phyloP scores from a whole-genome alignment of 2,329 filamentous ascomycete species.

The Colletotrichum tofieldiae region DNA sequence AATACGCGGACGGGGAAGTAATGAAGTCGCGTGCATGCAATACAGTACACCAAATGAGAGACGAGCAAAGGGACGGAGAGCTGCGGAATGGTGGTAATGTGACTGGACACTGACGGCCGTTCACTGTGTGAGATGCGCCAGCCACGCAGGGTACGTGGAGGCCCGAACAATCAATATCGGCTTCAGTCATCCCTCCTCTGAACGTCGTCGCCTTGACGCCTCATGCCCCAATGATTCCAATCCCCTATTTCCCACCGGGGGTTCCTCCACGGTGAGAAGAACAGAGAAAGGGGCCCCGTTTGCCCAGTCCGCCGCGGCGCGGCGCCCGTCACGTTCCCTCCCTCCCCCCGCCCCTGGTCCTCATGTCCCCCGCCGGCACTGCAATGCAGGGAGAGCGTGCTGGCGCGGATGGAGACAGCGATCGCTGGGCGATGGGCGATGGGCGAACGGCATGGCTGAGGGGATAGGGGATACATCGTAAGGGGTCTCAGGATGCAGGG shows the following conservation, averaged over 20 bases:
- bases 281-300: background rate
- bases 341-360: slow-evolving; percentile 19
- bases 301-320: slow-evolving; percentile 27
- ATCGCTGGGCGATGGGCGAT: slow-evolving; percentile 6
- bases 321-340: slow-evolving; percentile 16
- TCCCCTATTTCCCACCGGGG: background rate
- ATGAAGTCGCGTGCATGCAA: background rate
- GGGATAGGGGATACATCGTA: background rate
- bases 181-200: slow-evolving; percentile 12
- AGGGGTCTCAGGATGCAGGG: slow-evolving; percentile 5
- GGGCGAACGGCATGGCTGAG: background rate
- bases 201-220: background rate
- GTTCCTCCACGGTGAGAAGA: background rate
- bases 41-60: background rate
- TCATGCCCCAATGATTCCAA: background rate
- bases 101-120: background rate
- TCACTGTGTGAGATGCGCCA: too few species aligned
- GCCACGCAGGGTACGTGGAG: slow-evolving; percentile 8
- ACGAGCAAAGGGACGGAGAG: background rate
- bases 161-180: slow-evolving; percentile 9
- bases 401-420: background rate
- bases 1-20: background rate
- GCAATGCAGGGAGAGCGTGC: background rate
- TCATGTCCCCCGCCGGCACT: slow-evolving; percentile 22
- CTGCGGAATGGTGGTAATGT: background rate